Percentiles rank a stretch among this genome's conserved stretches.
phyloP scores from a whole-genome alignment of 2,329 filamentous ascomycete genomes.

The Boeremia exigua region DNA sequence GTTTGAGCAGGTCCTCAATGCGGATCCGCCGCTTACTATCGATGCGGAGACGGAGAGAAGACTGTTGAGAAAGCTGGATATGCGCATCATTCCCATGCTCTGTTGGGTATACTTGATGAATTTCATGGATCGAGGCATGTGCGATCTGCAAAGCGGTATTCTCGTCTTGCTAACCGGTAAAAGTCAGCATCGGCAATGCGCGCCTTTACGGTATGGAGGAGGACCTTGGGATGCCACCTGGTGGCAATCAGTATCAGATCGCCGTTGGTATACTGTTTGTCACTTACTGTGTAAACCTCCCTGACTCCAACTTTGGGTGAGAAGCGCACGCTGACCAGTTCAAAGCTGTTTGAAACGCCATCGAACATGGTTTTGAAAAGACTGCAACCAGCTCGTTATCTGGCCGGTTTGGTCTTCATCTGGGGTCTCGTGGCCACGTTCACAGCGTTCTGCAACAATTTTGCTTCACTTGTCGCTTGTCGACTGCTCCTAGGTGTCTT shows the following conservation, averaged over 20 bases:
- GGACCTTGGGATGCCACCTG: constrained; percentile 23
- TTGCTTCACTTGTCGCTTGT: constrained; percentile 33
- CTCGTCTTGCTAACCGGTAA: background rate
- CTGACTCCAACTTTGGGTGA: background rate
- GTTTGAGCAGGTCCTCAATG: constrained; percentile 22
- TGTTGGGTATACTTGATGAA: constrained; percentile 60
- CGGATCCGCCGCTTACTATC: constrained; percentile 26
- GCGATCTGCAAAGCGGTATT: too few relatives aligned
- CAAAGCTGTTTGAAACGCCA: constrained; percentile 53
- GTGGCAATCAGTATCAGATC: constrained; percentile 30
- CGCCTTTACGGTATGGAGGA: constrained; percentile 25
- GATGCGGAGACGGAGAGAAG: constrained; percentile 55
- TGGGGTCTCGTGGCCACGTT: constrained; percentile 35
- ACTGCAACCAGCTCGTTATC: constrained; percentile 32
- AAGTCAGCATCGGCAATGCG: constrained; percentile 52
- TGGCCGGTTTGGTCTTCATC: constrained; percentile 31
- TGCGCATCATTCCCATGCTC: constrained; percentile 59
- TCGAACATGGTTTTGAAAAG: constrained; percentile 57
- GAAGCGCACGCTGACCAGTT: constrained; percentile 35
- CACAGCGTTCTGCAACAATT: constrained; percentile 35
- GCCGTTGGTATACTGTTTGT: constrained; percentile 33
- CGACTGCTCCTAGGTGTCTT: constrained; percentile 39
- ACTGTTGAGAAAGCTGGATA: constrained; percentile 57
- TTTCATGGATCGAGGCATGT: constrained; percentile 55
- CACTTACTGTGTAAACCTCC: constrained; percentile 27